Base-by-base conservation (phyloP, 2,329 filamentous ascomycete species). In the Talaromyces piceae region DNA sequence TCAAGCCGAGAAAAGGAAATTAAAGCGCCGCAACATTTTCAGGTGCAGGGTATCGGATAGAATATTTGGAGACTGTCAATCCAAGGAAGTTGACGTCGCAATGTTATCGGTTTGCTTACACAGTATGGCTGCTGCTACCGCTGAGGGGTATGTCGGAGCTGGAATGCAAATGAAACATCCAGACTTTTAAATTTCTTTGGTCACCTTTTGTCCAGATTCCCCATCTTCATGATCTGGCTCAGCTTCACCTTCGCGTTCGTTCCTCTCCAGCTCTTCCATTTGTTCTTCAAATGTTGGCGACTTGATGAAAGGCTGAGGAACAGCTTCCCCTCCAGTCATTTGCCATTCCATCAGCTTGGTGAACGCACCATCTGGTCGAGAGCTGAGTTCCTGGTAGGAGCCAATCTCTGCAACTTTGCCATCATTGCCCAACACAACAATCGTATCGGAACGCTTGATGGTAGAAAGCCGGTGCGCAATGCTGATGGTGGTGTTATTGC, bases 261-360 rank as follows among this genome's bases (percentile, higher is more conserved):
- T 43, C n/a, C 49, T 45, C 37, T 70, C 61, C 23, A 68, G 60
- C 56, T 79, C 69, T 60, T 79, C 77, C 51, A 78, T 70, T 55
- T 80, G 77, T 37, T 74, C 69, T 62, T 76, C 73, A 5, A 67
- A 76, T 7, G 67, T 66, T 26, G 68, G 69, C n/a, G 59, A 67
- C 50, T 62, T 58, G 27, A 57, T 50, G 20, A 55, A 45, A 55
- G 51, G 48, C 22, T 61, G 54, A 49, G 66, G 51, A 23, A 58
- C 23, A 9, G 55, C 55, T 28, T 95, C 89, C 7, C 87, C 86
- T 11, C 91, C 91, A 61, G 80, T 93, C 82, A 97, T 87, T 72
- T 98, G 93, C 91, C 91, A 97, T 70, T 97, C 91, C 93, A 98
- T 98, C 49, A 98, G 76, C 71, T 87, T 93, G 61, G 84, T 91